Evolutionary conservation across 768 basidiomycete species (phyloP).

Genomic region (Guyanaporus albipodus): DNA sequence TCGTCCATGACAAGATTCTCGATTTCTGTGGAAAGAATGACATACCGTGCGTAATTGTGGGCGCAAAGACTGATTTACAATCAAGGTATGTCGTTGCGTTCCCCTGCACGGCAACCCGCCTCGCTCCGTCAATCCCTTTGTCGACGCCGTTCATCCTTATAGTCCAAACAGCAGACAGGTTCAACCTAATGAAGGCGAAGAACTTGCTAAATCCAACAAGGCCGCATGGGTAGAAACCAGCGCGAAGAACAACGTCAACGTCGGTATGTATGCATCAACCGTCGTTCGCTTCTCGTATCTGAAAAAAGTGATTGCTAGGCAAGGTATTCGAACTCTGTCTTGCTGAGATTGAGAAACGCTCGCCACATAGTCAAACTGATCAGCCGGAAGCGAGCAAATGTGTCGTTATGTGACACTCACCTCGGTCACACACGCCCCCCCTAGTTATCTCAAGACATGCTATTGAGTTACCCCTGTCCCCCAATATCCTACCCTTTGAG

Average conservation of each 20-base stretch:
- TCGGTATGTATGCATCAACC: constrained; percentile 57
- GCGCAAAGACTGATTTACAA: constrained; percentile 83
- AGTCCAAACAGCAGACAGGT: constrained; percentile 63
- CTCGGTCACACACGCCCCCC: constrained; percentile 9
- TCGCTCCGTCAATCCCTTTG: constrained; percentile 7
- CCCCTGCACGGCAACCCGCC: constrained; percentile 6
- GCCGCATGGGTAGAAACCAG: constrained; percentile 88
- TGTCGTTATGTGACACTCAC: constrained; percentile 49
- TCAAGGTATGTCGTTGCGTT: constrained; percentile 53
- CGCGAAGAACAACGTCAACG: constrained; percentile 81
- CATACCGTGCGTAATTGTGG: constrained; percentile 92
- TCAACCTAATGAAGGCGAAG: constrained; percentile 64
- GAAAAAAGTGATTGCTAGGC: constrained; percentile 38
- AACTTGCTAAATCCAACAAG: constrained; percentile 64
- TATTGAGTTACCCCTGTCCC: constrained; percentile 30
- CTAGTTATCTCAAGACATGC: constrained; percentile 19
- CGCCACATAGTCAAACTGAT: constrained; percentile 46
- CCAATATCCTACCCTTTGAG: constrained; percentile 30
- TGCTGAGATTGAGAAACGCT: constrained; percentile 75
- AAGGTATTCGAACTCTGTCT: constrained; percentile 84
- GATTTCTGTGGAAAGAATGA: constrained; percentile 79
- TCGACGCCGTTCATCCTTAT: constrained; percentile 27
- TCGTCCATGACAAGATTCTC: constrained; percentile 90
- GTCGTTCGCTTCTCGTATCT: neutral
- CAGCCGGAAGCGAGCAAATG: constrained; percentile 45